These are phyloP conservation scores for Coemansia sp. DNA, from an alignment of 192 early-diverging fungal species.

Conservation along the genomic window DNA sequence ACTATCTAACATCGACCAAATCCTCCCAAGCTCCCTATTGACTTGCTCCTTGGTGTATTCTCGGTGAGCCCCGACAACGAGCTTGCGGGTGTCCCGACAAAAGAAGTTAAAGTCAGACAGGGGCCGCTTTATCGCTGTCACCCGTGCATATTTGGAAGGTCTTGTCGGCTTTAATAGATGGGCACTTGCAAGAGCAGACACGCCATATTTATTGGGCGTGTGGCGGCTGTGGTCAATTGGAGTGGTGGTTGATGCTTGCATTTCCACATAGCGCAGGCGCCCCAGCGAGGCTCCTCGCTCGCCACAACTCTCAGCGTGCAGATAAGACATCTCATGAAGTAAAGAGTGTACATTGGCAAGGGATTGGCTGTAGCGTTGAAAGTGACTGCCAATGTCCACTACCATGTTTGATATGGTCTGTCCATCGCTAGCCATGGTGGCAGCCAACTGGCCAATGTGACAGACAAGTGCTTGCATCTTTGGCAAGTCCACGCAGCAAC, in stretches of 20 bases:
- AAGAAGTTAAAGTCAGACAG: constrained; percentile 54
- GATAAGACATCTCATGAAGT: background rate
- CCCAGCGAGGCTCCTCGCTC: background rate
- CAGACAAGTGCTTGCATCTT: background rate
- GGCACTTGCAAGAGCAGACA: background rate
- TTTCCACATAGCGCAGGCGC: background rate
- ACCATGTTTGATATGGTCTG: constrained; percentile 16
- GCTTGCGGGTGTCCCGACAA: constrained; percentile 48
- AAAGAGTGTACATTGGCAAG: constrained; percentile 10
- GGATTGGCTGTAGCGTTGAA: constrained; percentile 25
- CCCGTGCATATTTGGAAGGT: background rate
- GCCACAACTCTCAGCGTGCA: background rate
- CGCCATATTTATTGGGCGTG: background rate
- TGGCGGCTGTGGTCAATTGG: background rate
- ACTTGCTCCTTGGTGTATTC: constrained; percentile 53
- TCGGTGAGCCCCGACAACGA: constrained; percentile 40
- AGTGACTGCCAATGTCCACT: constrained; percentile 14
- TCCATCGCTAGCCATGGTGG: constrained; percentile 16
- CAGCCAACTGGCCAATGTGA: background rate
- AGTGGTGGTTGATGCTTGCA: background rate
- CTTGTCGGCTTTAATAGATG: background rate
- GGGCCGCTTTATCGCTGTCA: constrained; percentile 31
- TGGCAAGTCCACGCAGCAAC: background rate
- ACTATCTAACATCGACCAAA: constrained; percentile 38
- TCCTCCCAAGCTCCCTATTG: constrained; percentile 49